Base-by-base conservation (phyloP, 345 rosid species). In the Camelina hispida region DNA sequence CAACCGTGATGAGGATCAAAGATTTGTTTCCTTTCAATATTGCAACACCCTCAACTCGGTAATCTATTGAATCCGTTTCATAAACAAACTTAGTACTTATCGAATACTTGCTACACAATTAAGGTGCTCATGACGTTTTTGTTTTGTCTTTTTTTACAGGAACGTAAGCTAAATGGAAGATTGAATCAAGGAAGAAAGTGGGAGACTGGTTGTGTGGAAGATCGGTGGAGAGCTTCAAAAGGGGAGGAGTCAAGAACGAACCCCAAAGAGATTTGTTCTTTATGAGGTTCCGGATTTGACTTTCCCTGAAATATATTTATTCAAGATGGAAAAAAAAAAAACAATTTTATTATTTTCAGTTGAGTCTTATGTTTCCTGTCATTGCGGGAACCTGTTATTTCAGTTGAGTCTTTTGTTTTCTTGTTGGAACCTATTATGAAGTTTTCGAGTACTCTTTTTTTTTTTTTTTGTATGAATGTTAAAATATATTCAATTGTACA, bases 211-310 rank as follows among this genome's bases (percentile, higher is more conserved):
- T 25, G 58, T 23, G 58, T 52, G 25, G 58, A 54, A 54, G 35
- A 54, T 54, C n/a, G 15, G 56, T 10, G 18, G 51, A 46, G 51
- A 46, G 18, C 35, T 80, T 85, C 81, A 81, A 78, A 62, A 20
- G 17, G 84, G 82, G 82, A 78, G 85, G 78, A 91, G 96, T 91
- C 96, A 87, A 88, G 90, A 88, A 79, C 89, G 89, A 87, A 85
- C 96, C 93, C 84, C 78, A n/a, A 17, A 9, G 54, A 48, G 54
- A 2, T 16, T 83, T 77, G 30, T 58, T 38, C 47, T 38, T 16
- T 34, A 55, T 7, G 66, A 25, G 88, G 94, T 91, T 91, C 91
- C 85, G 93, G 89, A n/a, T 87, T 88, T 93, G 95, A 87, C 96
- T 90, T 86, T 6, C 32, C 62, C 60, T 48, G 43, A 20, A 37